These are phyloP conservation scores for Rhizophora mangle DNA, from an alignment of 345 rosid genomes.

Conservation along the genomic window DNA sequence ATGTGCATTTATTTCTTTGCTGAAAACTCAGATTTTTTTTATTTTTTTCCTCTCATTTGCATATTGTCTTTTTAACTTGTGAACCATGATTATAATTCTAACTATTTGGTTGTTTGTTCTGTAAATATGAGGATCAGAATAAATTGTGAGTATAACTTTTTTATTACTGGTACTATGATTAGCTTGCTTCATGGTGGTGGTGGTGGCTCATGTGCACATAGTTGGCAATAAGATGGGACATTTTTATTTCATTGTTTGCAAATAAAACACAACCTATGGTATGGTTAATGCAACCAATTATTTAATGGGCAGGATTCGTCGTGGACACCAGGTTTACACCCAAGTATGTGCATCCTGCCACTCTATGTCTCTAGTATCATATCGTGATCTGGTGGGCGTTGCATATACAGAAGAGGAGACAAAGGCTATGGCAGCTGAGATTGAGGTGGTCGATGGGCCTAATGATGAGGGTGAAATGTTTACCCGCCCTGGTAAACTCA, in stretches of 20 bases:
- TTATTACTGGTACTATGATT: too few species aligned
- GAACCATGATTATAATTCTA: neutral
- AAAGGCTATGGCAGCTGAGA: conserved; percentile 99
- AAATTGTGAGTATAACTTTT: too few species aligned
- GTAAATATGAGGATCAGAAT: too few species aligned
- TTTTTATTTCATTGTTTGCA: conserved; percentile 2
- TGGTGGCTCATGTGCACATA: neutral
- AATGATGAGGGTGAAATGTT: conserved; percentile 99
- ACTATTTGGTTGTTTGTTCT: neutral
- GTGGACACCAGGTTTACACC: conserved; percentile 96
- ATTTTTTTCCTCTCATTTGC: neutral
- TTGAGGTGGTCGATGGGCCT: conserved; percentile 98
- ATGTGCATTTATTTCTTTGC: neutral
- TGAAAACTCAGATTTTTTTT: neutral
- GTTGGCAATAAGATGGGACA: neutral
- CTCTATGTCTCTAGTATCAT: conserved; percentile 93
- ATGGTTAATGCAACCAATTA: conserved; percentile 7
- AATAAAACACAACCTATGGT: neutral
- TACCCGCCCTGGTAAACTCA: conserved; percentile 96
- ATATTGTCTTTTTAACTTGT: neutral
- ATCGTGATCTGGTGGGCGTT: conserved; percentile 93
- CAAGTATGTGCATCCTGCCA: conserved; percentile 99
- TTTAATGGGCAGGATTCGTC: conserved; percentile 77
- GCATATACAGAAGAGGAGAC: conserved; percentile 98
- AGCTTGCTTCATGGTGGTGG: neutral